These are phyloP conservation scores for Colletotrichum sp. DNA, from an alignment of 2,329 filamentous ascomycete genomes.

Conservation along the genomic window DNA sequence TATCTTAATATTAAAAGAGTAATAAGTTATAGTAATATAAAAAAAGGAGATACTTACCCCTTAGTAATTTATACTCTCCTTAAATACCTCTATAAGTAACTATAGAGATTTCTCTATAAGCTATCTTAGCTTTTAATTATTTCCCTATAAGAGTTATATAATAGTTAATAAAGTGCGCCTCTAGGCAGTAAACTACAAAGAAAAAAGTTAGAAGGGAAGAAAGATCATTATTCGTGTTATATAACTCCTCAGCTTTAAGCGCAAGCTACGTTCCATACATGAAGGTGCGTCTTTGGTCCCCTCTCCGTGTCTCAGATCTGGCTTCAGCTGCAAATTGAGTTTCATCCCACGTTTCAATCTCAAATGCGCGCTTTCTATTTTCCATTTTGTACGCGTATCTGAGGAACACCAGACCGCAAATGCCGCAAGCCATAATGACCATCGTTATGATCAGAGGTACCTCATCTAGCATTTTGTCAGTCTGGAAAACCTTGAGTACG, in stretches of 20 bases:
- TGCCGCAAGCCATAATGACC: slow-evolving; percentile 21
- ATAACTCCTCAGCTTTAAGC: background rate
- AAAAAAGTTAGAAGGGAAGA: too few species aligned
- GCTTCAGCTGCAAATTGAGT: background rate
- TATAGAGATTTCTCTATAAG: too few species aligned
- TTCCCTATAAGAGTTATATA: too few species aligned
- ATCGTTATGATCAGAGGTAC: slow-evolving; percentile 21
- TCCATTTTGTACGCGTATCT: slow-evolving; percentile 21
- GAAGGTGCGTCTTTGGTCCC: slow-evolving; percentile 6
- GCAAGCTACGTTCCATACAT: slow-evolving; percentile 1
- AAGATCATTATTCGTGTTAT: background rate
- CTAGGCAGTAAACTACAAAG: too few species aligned
- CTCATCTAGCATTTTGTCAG: background rate
- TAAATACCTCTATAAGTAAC: too few species aligned
- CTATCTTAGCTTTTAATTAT: too few species aligned
- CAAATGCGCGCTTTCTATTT: slow-evolving; percentile 11
- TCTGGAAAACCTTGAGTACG: background rate
- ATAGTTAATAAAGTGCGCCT: too few species aligned
- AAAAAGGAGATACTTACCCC: too few species aligned
- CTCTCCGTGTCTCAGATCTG: background rate
- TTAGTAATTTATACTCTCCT: too few species aligned
- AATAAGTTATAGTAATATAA: too few species aligned
- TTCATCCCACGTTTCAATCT: slow-evolving; percentile 20
- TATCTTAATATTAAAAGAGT: too few species aligned
- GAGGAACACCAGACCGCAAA: slow-evolving; percentile 18